These are phyloP conservation scores for Pythium sp. DNA, from an alignment of 352 stramenopile species.

Conservation along the genomic window DNA sequence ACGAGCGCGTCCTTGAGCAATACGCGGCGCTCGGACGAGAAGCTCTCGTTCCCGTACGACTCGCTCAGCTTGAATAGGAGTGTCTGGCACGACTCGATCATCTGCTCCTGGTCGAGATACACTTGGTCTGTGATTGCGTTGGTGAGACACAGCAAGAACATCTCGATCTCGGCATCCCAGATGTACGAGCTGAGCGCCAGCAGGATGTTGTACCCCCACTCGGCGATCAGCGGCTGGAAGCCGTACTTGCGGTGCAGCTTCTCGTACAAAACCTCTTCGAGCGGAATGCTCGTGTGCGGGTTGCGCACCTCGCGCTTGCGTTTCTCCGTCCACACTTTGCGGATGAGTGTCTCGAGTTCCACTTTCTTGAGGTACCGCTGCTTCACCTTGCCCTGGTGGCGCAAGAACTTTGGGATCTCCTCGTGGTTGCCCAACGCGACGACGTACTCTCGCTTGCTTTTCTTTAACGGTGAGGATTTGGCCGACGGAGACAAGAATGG, in stretches of 20 bases:
- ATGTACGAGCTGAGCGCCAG: slow-evolving; percentile 57
- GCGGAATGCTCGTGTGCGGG: slow-evolving; percentile 32
- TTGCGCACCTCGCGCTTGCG: slow-evolving; percentile 63
- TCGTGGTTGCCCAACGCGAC: slow-evolving; percentile 55
- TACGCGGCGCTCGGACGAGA: slow-evolving; percentile 48
- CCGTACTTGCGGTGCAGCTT: slow-evolving; percentile 78
- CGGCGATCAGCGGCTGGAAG: slow-evolving; percentile 75
- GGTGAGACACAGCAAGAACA: slow-evolving; percentile 75
- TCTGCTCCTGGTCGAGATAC: slow-evolving; percentile 68
- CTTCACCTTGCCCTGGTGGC: slow-evolving; percentile 71
- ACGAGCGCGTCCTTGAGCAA: slow-evolving; percentile 73
- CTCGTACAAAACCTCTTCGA: slow-evolving; percentile 76
- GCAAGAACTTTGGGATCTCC: slow-evolving; percentile 64
- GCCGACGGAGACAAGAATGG: not conserved
- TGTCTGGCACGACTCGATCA: slow-evolving; percentile 52
- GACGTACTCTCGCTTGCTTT: slow-evolving; percentile 60
- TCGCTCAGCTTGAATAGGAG: slow-evolving; percentile 47
- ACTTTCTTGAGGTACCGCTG: slow-evolving; percentile 58
- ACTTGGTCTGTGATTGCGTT: slow-evolving; percentile 63
- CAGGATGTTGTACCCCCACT: slow-evolving; percentile 87
- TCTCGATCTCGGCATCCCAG: slow-evolving; percentile 78
- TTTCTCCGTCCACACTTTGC: slow-evolving; percentile 76
- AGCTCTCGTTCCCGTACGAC: slow-evolving; percentile 55
- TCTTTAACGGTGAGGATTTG: slow-evolving; percentile 21
- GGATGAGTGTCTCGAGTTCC: slow-evolving; percentile 63